Evolutionary conservation across 306 rosid species (phyloP).

Genomic region (Parietaria judaica): DNA sequence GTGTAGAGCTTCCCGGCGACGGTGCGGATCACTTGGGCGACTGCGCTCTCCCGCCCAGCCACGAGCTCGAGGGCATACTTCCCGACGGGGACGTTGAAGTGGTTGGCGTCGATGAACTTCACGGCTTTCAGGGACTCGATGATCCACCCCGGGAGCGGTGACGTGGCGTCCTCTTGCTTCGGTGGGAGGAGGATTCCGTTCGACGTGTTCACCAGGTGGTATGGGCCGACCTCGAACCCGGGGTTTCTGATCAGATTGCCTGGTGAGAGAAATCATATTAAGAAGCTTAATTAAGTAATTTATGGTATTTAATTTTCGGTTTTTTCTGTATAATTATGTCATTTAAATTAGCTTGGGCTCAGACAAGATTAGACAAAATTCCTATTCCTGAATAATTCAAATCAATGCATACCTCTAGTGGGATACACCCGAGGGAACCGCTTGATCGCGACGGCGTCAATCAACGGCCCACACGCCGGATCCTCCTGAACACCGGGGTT

Average conservation of each 20-base stretch:
- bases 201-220: constrained; percentile 60
- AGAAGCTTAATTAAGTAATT: too few relatives aligned
- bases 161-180: constrained; percentile 60
- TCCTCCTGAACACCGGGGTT: constrained; percentile 94
- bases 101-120: constrained; percentile 61
- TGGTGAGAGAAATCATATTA: constrained; percentile 21
- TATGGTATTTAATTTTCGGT: too few relatives aligned
- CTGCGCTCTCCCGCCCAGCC: constrained; percentile 86
- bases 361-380: too few relatives aligned
- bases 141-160: constrained; percentile 95
- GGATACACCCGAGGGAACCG: constrained; percentile 59
- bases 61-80: constrained; percentile 69
- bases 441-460: constrained; percentile 89
- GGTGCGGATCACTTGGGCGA: constrained; percentile 75
- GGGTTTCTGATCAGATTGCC: constrained; percentile 72
- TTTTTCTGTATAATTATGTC: too few relatives aligned
- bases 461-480: constrained; percentile 85
- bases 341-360: too few relatives aligned
- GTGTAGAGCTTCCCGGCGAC: constrained; percentile 45
- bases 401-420: constrained; percentile 49
- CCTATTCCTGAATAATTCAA: neutral
- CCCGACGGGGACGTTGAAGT: constrained; percentile 64
- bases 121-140: constrained; percentile 86
- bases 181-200: constrained; percentile 90
- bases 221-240: constrained; percentile 86